Evolutionary conservation across 2,329 filamentous ascomycete species (phyloP), one percentile per base, ranked within the genome.

Genomic region (Ophiostoma novo-ulmi): DNA sequence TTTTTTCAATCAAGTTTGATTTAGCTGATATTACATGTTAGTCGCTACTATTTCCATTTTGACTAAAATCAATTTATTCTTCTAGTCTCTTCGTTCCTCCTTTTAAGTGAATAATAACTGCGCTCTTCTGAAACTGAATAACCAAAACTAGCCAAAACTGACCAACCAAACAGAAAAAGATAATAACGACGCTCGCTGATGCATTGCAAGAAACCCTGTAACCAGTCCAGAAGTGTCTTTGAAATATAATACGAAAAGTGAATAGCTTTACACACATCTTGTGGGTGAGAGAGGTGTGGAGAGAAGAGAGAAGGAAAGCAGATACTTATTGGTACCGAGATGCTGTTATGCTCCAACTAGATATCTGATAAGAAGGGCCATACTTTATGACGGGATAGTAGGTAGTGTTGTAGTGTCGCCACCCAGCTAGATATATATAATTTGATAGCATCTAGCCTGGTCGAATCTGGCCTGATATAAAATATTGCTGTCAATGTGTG

Each of bases 321-420:
- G 44, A 48, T n/a, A 48, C 44, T 48, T 39, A 17, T 26, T 58
- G 31, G 35, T n/a, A 35, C 20, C 4, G 61, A 17, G 41, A 44
- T 20, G 14, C 11, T 7, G 31, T 36, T 64, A 20, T 64, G 31
- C 20, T 35, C 17, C 7, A 10, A 35, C 61, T 64, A 63, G 11
- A 17, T 2, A 63, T 35, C 17, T 10, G 5, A 20, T 10, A 26
- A 64, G 10, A n/a, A 38, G 17, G 36, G 36, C 63, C 63, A 20
- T 26, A 22, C 63, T 65, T 65, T 65, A 36, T 65, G 63, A 65
- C 63, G 20, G 61, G 65, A 67, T 35, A 67, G 22, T 8, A 31
- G 39, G 39, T 44, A 66, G 11, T 58, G n/a, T 22, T 10, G 48
- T 55, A 48, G 44, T 20, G 17, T 48, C 17, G 44, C 44, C 44